Evolutionary conservation across 345 rosid species (phyloP), one percentile per base, ranked within the genome.

Genomic region (Eucalyptus sp.): DNA sequence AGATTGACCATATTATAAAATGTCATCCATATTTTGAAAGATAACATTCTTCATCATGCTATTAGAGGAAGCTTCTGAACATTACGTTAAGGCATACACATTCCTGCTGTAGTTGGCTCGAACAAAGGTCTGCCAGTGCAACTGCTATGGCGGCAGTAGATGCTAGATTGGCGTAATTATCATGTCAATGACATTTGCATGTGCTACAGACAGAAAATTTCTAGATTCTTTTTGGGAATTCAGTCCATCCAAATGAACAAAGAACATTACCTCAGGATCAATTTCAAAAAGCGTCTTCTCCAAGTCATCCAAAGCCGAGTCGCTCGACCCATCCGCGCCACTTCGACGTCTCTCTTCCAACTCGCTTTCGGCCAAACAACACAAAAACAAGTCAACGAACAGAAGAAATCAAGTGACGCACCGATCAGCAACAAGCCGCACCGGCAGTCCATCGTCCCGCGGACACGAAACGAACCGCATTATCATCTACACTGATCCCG

Each of bases 191-290:
- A 76, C 48, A 76, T 76, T 37, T 37, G 83, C 83, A 76, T 20
- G 48, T 11, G 5, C 27, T 37, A 20, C 46, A 76, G 43, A 76
- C 83, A 10, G 3, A 41, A 37, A 37, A 18, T 10, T 76, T 71
- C 0, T 20, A 22, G 48, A 76, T 5, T 76, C 20, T 58, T 60
- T 18, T 76, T 0, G 83, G 5, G 24, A 24, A 76, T 37, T 76
- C 27, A 10, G 15, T 76, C 27, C 83, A 18, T 76, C 46, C 46
- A 37, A 71, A 88, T 85, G 54, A 25, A 83, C 50, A 87, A 90
- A 25, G 50, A 17, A 86, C 68, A n/a, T 85, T 91, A 97, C 99
- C 98, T 96, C 96, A 60, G 99, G 96, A 91, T 97, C 99, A 66
- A 96, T 89, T 49, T 88, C 92, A 20, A 92, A 94, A 31, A 97